Evolutionary conservation across 495 filamentous ascomycete genomes (phyloP).

Genomic region (Aspergillus mulundensis): DNA sequence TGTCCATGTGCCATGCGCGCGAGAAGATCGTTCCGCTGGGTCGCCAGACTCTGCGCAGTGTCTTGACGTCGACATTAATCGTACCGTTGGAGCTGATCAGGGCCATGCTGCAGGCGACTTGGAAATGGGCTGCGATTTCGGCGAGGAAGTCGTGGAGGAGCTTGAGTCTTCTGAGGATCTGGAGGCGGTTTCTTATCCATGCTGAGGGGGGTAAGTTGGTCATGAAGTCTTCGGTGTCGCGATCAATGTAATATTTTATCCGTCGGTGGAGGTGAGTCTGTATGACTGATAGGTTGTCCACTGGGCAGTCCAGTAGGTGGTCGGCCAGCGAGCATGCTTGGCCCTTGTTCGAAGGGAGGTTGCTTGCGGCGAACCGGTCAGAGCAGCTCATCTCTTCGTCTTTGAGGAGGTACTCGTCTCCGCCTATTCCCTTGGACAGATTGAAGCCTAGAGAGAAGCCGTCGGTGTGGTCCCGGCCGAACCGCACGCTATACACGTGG

Average conservation of each 20-base stretch:
- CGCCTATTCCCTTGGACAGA: background rate
- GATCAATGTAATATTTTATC: slow-evolving; percentile 4
- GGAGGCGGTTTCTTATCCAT: slow-evolving; percentile 3
- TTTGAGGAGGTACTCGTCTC: slow-evolving; percentile 7
- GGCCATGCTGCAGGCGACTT: background rate
- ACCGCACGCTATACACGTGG: slow-evolving; percentile 6
- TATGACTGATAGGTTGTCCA: slow-evolving; percentile 6
- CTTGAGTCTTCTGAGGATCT: slow-evolving; percentile 2
- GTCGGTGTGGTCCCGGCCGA: background rate
- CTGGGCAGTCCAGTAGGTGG: slow-evolving; percentile 4
- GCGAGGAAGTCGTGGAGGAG: slow-evolving; percentile 4
- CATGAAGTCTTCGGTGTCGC: background rate
- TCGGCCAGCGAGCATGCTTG: slow-evolving; percentile 4
- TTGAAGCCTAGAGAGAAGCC: background rate
- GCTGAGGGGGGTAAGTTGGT: background rate
- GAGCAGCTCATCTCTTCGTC: slow-evolving; percentile 13
- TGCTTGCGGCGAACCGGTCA: slow-evolving; percentile 1
- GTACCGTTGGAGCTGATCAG: background rate
- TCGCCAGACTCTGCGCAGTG: slow-evolving; percentile 1
- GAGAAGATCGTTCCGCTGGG: background rate
- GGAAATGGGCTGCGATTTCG: slow-evolving; percentile 2
- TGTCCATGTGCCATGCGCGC: slow-evolving; percentile 5
- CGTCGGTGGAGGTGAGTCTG: slow-evolving; percentile 2
- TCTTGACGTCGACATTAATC: background rate
- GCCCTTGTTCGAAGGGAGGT: background rate